phyloP scores from a whole-genome alignment of 495 filamentous ascomycete genomes.

The Aspergillus incahuasiensis region DNA sequence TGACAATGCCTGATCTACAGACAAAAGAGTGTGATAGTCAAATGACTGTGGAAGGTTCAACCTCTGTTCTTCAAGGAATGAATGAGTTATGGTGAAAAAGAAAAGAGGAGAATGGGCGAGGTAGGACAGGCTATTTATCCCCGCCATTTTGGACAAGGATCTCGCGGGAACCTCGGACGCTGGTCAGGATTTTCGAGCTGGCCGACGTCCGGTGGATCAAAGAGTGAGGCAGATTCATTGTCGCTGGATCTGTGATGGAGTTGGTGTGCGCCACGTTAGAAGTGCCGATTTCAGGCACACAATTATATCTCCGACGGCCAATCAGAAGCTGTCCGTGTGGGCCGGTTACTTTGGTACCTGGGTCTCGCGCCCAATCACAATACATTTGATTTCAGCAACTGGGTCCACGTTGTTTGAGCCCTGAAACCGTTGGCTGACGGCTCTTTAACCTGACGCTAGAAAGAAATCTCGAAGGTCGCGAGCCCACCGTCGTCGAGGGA shows the following conservation, averaged over 20 bases:
- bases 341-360: slow-evolving; percentile 2
- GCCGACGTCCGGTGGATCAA: background rate
- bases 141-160: background rate
- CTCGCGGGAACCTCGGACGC: background rate
- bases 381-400: background rate
- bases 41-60: slow-evolving; percentile 14
- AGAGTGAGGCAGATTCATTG: slow-evolving; percentile 4
- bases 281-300: slow-evolving; percentile 3
- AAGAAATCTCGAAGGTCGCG: slow-evolving; percentile 3
- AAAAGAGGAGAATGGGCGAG: background rate
- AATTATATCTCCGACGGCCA: background rate
- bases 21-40: slow-evolving; percentile 9
- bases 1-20: slow-evolving; percentile 10
- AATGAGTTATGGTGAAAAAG: background rate
- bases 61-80: slow-evolving; percentile 6
- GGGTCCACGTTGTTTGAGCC: slow-evolving; percentile 3
- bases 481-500: background rate
- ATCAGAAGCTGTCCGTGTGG: background rate
- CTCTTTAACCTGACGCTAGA: background rate
- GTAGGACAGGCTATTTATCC: slow-evolving; percentile 1
- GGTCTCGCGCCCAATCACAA: background rate
- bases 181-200: background rate
- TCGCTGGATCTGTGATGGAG: background rate
- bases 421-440: background rate
- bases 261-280: slow-evolving; percentile 4